These are phyloP conservation scores for Theileria parva DNA, from an alignment of 169 alveolate genomes.

Conservation along the genomic window DNA sequence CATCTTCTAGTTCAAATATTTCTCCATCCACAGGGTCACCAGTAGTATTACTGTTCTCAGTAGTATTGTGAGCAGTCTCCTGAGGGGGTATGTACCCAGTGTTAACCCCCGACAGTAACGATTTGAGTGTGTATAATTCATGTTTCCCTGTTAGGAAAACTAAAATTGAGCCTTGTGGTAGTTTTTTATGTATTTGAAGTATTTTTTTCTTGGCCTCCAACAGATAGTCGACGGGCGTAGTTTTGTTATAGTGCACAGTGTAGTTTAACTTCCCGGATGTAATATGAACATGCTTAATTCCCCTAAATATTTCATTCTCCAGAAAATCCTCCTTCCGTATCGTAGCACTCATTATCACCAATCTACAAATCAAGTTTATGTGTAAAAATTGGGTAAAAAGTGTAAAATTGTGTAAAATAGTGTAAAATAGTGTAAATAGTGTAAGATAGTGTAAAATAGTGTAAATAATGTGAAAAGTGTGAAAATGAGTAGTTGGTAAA, in stretches of 20 bases:
- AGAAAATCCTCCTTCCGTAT: constrained; percentile 69
- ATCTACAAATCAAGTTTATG: constrained; percentile 60
- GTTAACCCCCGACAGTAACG: constrained; percentile 65
- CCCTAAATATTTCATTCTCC: constrained; percentile 59
- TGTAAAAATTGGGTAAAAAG: not conserved
- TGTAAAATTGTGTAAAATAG: too few relatives aligned
- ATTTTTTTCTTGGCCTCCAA: constrained; percentile 76
- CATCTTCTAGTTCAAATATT: constrained; percentile 54
- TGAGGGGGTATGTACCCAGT: not conserved
- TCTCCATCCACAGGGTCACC: constrained; percentile 24
- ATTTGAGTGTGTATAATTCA: constrained; percentile 88
- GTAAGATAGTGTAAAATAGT: too few relatives aligned
- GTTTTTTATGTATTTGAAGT: constrained; percentile 86
- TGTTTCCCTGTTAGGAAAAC: constrained; percentile 96
- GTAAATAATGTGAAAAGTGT: not conserved
- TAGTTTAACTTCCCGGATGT: constrained; percentile 53
- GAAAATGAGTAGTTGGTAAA: too few relatives aligned
- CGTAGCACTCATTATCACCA: constrained; percentile 99
- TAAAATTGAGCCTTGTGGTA: constrained; percentile 97
- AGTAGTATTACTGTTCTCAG: not conserved
- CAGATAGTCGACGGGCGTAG: constrained; percentile 64
- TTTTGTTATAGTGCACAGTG: constrained; percentile 69
- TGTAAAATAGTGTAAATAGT: too few relatives aligned
- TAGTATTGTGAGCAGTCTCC: not conserved
- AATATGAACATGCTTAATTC: constrained; percentile 60